These are phyloP conservation scores for Spatholobus suberectus DNA, from an alignment of 306 rosid genomes.

Conservation along the genomic window DNA sequence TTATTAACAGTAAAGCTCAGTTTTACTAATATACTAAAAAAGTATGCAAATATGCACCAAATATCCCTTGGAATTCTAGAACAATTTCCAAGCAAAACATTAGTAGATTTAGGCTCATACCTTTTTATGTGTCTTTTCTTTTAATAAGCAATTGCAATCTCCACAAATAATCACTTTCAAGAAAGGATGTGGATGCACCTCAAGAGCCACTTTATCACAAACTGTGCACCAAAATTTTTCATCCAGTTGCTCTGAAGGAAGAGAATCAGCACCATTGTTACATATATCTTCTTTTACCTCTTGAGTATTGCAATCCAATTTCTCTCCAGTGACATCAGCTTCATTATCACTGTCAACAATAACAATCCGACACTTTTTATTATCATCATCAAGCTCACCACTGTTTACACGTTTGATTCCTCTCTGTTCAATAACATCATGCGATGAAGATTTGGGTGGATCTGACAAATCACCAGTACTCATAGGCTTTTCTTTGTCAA, in stretches of 20 bases:
- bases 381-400: slow-evolving; percentile 54
- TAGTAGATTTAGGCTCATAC: slow-evolving; percentile 45
- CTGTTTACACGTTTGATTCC: slow-evolving; percentile 71
- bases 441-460: slow-evolving; percentile 43
- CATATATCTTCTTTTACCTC: slow-evolving; percentile 47
- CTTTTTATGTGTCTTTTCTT: slow-evolving; percentile 57
- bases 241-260: slow-evolving; percentile 47
- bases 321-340: slow-evolving; percentile 43
- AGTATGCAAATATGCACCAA: not conserved
- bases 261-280: slow-evolving; percentile 43
- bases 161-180: slow-evolving; percentile 75
- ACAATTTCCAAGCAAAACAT: slow-evolving; percentile 23
- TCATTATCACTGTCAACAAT: slow-evolving; percentile 52
- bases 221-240: slow-evolving; percentile 68
- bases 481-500: slow-evolving; percentile 48
- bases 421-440: slow-evolving; percentile 55
- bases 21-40: slow-evolving; percentile 14
- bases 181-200: slow-evolving; percentile 71
- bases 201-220: slow-evolving; percentile 60
- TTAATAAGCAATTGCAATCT: slow-evolving; percentile 65
- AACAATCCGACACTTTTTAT: slow-evolving; percentile 59
- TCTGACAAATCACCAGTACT: slow-evolving; percentile 44
- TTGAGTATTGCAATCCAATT: slow-evolving; percentile 40
- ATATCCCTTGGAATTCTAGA: not conserved
- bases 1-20: not conserved